Evolutionary conservation across 768 basidiomycete species (phyloP).

Genomic region (Leccinum rimulosum): DNA sequence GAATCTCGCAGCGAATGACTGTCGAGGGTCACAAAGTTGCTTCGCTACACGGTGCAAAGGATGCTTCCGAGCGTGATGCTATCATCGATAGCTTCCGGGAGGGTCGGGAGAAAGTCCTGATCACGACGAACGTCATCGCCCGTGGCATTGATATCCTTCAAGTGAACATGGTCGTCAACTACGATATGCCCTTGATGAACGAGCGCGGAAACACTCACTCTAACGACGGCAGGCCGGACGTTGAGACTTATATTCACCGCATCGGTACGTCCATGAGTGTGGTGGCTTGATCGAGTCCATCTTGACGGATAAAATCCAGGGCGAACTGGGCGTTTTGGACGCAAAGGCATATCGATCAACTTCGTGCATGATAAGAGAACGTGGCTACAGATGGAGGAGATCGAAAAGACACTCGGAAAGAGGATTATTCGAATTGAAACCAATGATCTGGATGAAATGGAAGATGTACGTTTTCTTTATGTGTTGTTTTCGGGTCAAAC

Average conservation of each 20-base stretch:
- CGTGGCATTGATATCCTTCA: conserved; percentile 98
- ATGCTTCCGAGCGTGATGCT: conserved; percentile 82
- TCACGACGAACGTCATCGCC: conserved; percentile 98
- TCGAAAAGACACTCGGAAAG: conserved; percentile 75
- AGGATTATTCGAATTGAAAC: conserved; percentile 87
- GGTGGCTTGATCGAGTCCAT: neutral
- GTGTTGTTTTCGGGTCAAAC: neutral
- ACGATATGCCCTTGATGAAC: conserved; percentile 87
- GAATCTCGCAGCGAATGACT: conserved; percentile 86
- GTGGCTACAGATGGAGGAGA: conserved; percentile 86
- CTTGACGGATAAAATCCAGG: conserved; percentile 48
- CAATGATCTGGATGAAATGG: conserved; percentile 89
- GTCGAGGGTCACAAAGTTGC: conserved; percentile 95
- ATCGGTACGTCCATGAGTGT: conserved; percentile 62
- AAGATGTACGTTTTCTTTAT: conserved; percentile 57
- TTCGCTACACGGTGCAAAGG: conserved; percentile 93
- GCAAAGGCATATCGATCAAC: conserved; percentile 95
- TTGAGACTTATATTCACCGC: conserved; percentile 97
- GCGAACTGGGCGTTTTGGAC: conserved; percentile 96
- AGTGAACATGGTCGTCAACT: conserved; percentile 99
- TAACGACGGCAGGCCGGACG: conserved; percentile 68
- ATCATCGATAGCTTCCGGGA: conserved; percentile 96
- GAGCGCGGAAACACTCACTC: conserved; percentile 49
- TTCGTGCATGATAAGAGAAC: conserved; percentile 92
- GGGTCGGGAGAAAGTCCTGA: conserved; percentile 94